phyloP scores from a whole-genome alignment of 2,329 filamentous ascomycete genomes.

The Thielaviopsis musarum region DNA sequence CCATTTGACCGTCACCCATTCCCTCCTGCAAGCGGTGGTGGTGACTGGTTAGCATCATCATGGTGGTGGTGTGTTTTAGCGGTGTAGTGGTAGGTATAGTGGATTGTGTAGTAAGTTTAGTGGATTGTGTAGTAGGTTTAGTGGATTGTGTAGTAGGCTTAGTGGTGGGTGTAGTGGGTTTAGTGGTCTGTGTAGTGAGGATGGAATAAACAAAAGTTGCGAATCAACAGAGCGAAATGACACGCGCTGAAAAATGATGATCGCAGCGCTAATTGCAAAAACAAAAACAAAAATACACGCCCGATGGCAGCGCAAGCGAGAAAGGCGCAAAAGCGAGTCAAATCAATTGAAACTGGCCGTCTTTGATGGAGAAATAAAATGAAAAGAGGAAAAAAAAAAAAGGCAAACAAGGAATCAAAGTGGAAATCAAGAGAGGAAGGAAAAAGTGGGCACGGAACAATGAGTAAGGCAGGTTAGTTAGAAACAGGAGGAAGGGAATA shows the following conservation, averaged over 20 bases:
- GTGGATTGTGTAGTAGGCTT: no score
- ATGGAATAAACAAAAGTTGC: neutral
- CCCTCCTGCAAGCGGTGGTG: constrained; percentile 50
- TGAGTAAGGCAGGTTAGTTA: neutral
- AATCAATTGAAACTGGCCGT: neutral
- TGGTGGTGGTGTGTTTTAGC: neutral
- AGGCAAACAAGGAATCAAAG: neutral
- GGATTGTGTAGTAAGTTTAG: neutral
- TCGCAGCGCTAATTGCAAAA: neutral
- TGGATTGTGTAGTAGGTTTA: neutral
- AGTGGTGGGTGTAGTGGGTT: no score
- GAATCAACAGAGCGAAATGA: neutral
- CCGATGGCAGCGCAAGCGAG: neutral
- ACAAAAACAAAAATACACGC: neutral
- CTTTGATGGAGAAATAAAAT: neutral
- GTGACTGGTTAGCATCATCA: constrained; percentile 11
- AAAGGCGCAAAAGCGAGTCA: neutral
- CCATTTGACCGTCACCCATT: constrained; percentile 72
- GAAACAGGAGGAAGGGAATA: neutral
- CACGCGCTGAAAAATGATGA: neutral
- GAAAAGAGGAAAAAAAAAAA: neutral
- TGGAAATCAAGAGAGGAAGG: neutral
- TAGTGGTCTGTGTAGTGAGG: neutral
- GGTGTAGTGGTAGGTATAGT: neutral
- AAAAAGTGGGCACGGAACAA: neutral